These are phyloP conservation scores for Penicillium coprophilum DNA, from an alignment of 495 filamentous ascomycete species.

Conservation along the genomic window DNA sequence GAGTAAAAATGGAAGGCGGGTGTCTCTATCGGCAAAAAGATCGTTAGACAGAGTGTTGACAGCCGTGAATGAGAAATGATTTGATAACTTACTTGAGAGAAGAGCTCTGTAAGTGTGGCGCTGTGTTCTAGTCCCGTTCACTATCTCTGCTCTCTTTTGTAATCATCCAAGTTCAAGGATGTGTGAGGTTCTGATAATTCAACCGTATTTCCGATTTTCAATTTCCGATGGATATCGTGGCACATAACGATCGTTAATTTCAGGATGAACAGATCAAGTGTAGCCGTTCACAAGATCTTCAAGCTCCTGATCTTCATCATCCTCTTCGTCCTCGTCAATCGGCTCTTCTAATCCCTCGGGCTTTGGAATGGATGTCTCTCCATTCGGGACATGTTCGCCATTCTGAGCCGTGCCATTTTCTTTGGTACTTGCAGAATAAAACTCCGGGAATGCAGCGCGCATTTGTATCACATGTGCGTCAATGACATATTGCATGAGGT, in stretches of 20 bases:
- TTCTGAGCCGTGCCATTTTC: slow-evolving; percentile 6
- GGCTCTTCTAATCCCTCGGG: neutral
- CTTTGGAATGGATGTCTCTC: neutral
- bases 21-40: neutral
- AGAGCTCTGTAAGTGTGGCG: neutral
- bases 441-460: slow-evolving; percentile 28
- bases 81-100: neutral
- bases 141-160: neutral
- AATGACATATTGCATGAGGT: slow-evolving; percentile 38
- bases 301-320: slow-evolving; percentile 10
- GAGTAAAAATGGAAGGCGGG: neutral
- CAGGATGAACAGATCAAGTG: neutral
- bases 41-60: neutral
- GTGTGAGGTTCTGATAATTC: neutral
- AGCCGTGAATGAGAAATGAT: neutral
- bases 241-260: neutral
- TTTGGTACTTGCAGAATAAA: slow-evolving; percentile 16
- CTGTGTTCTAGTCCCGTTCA: neutral
- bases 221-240: neutral
- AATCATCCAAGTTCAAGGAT: neutral
- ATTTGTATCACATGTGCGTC: slow-evolving; percentile 27
- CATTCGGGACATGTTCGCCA: neutral
- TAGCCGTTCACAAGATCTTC: slow-evolving; percentile 7
- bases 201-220: neutral
- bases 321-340: neutral